Base-by-base conservation (phyloP, 306 rosid genomes). In the Vachellia pachyceras region DNA sequence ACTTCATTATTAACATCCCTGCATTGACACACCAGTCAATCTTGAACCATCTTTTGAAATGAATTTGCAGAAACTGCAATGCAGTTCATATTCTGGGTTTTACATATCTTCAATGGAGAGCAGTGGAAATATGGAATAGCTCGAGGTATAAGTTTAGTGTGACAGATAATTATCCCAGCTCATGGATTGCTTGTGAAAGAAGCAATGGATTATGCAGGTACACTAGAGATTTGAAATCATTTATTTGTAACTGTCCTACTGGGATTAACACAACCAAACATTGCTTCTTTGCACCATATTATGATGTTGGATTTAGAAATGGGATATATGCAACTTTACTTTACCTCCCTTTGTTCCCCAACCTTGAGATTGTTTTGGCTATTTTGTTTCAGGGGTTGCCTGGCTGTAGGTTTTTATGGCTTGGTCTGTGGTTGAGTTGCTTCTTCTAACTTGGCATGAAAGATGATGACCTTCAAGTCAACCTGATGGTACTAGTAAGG, bases 51-150 rank as follows among this genome's bases (percentile, higher is more conserved):
- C 93, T 0, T 94, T 90, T 40, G 89, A 90, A 10, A 92, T 92
- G 97, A 90, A 92, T 70, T 88, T 94, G 77, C 84, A 90, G 89
- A 90, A 88, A 81, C 82, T 91, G 45, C 85, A 89, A 66, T 92
- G 97, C 42, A 40, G 85, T 71, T 94, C 97, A 0, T 94, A 94
- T 75, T 86, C 94, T 3, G 90, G 97, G 15, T 84, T 92, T 47
- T 94, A 92, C 77, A 86, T 29, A 29, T 90, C 85, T 88, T 90
- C 82, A 86, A 92, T 64, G 97, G 83, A 58, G 97, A 83, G 52
- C 82, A 92, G 35, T 94, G 97, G 97, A 92, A 87, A 61, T 92
- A 88, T 50, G 98, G 97, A 54, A 92, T 92, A 55, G 94, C 92
- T 17, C 71, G 92, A 88, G 85, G 75, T 92, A 94, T 36, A 94